Base-by-base conservation (phyloP, 352 stramenopile genomes). In the Phytopythium oedochilum region DNA sequence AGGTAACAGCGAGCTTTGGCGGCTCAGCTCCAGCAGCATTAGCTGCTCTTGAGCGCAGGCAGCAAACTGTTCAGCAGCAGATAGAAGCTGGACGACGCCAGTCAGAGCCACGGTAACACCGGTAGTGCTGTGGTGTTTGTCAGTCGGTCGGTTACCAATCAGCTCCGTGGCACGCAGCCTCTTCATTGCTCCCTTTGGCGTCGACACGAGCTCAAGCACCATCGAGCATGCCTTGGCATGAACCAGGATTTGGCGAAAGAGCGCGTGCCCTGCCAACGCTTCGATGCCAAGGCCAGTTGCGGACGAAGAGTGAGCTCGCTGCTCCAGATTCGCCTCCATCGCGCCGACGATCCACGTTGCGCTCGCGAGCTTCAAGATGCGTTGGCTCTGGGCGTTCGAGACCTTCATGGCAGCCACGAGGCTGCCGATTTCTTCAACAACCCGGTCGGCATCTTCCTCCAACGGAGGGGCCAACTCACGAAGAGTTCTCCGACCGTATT, bases 341-440 rank as follows among this genome's bases (percentile, higher is more conserved):
- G 49, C 17, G n/a, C 59, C 34, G 34, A 83, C 38, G n/a, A 87
- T 65, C 74, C 74, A 85, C 40, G 64, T 66, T 20, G 70, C 64
- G 4, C 76, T 59, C 14, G 64, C 63, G 26, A 88, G 56, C 60
- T 85, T 85, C 49, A 88, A 36, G 36, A 86, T 32, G 3, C 70
- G 67, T 34, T 83, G 74, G 14, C 67, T 61, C 68, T 89, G 72
- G 29, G 68, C 72, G 54, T 86, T 89, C 6, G 79, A 88, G 5
- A 86, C 57, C 54, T 83, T 79, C 53, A 84, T 73, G 26, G 23
- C 57, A 14, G 53, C 68, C 28, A 88, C 34, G n/a, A 53, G 20
- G 6, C 47, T 20, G 22, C 29, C 29, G 7, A 53, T 53, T 14
- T 53, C 47, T 4, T 53, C 29, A 20, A 53, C 31, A 1, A 31